phyloP scores from a whole-genome alignment of 495 filamentous ascomycete genomes.

The Podospora pseudopauciseta region DNA sequence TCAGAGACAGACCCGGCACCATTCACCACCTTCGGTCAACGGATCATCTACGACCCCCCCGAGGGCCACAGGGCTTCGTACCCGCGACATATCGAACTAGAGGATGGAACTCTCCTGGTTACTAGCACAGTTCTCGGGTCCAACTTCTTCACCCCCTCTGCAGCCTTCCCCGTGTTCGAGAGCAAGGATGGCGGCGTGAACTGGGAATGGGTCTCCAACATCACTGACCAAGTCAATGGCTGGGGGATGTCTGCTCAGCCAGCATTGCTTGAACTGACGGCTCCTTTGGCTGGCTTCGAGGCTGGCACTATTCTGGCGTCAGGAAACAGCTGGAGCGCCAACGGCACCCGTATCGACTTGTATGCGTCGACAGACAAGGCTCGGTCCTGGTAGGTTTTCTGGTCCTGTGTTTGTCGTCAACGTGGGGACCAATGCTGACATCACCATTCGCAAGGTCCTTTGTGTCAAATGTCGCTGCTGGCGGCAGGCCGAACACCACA shows the following conservation, averaged over 20 bases:
- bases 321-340: conserved; percentile 57
- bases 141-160: conserved; percentile 53
- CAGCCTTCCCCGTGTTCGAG: conserved; percentile 64
- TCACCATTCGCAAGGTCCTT: conserved; percentile 34
- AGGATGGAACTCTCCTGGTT: conserved; percentile 54
- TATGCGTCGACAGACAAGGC: conserved; percentile 61
- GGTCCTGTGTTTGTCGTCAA: background rate
- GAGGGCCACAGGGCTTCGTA: conserved; percentile 5
- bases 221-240: conserved; percentile 60
- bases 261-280: conserved; percentile 57
- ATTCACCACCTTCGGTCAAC: background rate
- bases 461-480: conserved; percentile 58
- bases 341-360: conserved; percentile 60
- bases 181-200: conserved; percentile 58
- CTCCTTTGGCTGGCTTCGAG: conserved; percentile 51
- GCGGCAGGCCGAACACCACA: conserved; percentile 57
- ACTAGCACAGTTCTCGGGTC: conserved; percentile 66
- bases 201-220: conserved; percentile 59
- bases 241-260: conserved; percentile 67
- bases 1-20: background rate
- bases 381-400: conserved; percentile 49
- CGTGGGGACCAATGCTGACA: background rate
- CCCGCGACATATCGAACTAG: conserved; percentile 33
- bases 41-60: conserved; percentile 7
- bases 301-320: conserved; percentile 60